Evolutionary conservation across 176 grass and related monocot genomes (phyloP).

Genomic region (Oryza meyeriana): DNA sequence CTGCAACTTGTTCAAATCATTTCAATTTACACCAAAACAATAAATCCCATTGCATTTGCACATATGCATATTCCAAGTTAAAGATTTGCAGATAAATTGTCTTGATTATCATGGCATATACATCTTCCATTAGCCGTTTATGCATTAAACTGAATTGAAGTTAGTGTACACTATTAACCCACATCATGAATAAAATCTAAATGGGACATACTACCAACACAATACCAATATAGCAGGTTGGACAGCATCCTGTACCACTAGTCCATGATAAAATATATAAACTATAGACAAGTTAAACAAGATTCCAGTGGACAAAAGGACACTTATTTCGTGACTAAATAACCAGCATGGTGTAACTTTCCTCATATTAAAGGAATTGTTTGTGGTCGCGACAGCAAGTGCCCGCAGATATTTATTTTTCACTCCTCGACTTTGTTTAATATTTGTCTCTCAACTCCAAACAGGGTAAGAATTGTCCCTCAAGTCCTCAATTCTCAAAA

Average conservation of each 20-base stretch:
- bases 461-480: background rate
- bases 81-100: background rate
- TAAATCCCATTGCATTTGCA: background rate
- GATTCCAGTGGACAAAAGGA: background rate
- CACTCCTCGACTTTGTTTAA: background rate
- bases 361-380: background rate
- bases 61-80: background rate
- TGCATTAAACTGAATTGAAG: background rate
- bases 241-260: background rate
- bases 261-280: background rate
- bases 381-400: background rate
- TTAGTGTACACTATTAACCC: background rate
- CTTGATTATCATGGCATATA: background rate
- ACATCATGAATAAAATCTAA: background rate
- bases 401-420: background rate
- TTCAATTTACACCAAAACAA: background rate
- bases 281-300: background rate
- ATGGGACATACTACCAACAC: background rate
- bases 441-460: background rate
- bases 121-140: background rate
- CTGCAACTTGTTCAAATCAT: background rate
- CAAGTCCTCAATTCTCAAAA: background rate
- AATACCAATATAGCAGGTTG: background rate
- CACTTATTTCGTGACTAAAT: background rate
- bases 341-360: background rate